A percentile compares a stretch with the other conserved stretches of the same genome.
phyloP scores from a whole-genome alignment of 257 asterid genomes.

The Misopates orontium region DNA sequence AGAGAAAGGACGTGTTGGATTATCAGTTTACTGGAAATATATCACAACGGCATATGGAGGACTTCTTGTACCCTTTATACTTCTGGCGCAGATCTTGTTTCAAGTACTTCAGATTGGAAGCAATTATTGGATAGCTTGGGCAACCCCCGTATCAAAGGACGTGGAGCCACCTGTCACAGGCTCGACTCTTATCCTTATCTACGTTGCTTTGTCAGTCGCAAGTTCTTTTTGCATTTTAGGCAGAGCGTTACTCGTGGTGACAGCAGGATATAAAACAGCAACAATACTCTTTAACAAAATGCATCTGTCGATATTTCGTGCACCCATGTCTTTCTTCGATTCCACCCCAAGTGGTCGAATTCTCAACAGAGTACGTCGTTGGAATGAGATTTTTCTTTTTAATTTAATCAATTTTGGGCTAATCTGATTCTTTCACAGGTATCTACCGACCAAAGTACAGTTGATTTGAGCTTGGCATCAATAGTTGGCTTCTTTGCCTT shows the following conservation, averaged over 20 bases:
- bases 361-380: constrained; percentile 64
- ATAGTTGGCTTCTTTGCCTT: constrained; percentile 58
- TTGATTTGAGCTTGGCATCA: constrained; percentile 63
- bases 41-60: constrained; percentile 81
- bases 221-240: constrained; percentile 66
- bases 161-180: constrained; percentile 52
- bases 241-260: constrained; percentile 55
- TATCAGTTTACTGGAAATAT: constrained; percentile 80
- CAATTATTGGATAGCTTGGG: constrained; percentile 99
- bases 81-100: constrained; percentile 63
- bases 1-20: constrained; percentile 79
- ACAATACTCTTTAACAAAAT: constrained; percentile 66
- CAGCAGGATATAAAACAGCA: constrained; percentile 74
- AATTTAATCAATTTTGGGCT: neutral
- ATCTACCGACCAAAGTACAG: constrained; percentile 82
- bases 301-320: constrained; percentile 74
- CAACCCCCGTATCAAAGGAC: constrained; percentile 78
- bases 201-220: constrained; percentile 61
- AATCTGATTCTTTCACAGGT: constrained; percentile 46
- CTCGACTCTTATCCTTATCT: constrained; percentile 73
- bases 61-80: constrained; percentile 65
- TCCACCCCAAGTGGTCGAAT: constrained; percentile 97
- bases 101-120: constrained; percentile 82
- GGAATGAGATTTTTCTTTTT: neutral
- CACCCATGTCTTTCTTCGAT: constrained; percentile 97